A percentile compares a stretch with the other conserved stretches of the same genome.
Conservation (phyloP, 164 flowering plant genomes). For the Tinospora cordifolia region DNA sequence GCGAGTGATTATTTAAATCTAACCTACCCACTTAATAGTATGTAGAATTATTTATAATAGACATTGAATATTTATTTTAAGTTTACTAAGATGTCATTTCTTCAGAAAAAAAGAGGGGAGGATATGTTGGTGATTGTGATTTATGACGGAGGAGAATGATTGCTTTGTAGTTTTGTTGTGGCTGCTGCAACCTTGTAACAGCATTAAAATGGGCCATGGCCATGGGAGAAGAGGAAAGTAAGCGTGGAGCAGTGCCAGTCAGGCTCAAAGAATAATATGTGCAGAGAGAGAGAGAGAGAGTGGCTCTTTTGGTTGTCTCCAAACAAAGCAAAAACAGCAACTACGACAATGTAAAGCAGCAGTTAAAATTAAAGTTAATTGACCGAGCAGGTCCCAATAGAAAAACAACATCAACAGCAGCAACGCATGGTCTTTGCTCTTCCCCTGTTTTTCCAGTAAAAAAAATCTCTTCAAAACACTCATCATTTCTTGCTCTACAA, state of each 20-base stretch:
- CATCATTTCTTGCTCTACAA: slow-evolving; percentile 28
- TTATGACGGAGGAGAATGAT: background rate
- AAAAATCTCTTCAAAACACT: slow-evolving; percentile 11
- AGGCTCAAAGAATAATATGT: slow-evolving; percentile 15
- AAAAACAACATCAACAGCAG: too few relatives aligned
- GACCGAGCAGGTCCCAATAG: too few relatives aligned
- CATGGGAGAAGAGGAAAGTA: background rate
- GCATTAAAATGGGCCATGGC: background rate
- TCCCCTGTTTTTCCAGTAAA: background rate
- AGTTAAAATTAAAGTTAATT: slow-evolving; percentile 22
- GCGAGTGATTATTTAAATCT: too few relatives aligned
- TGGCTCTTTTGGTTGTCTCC: slow-evolving; percentile 1
- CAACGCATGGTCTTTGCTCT: slow-evolving; percentile 16
- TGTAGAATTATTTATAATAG: too few relatives aligned
- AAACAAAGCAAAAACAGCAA: slow-evolving; percentile 22
- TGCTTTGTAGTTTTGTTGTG: too few relatives aligned
- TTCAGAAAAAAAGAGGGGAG: too few relatives aligned
- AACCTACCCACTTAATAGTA: too few relatives aligned
- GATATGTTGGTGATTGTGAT: too few relatives aligned
- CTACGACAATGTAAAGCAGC: slow-evolving; percentile 4
- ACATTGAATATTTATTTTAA: too few relatives aligned
- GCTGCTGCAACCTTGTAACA: background rate
- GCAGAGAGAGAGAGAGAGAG: slow-evolving; percentile 18
- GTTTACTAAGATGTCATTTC: background rate
- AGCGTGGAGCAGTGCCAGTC: slow-evolving; percentile 15